Conservation (phyloP, 139 green algal genomes). For the Tetraselmis striata region DNA sequence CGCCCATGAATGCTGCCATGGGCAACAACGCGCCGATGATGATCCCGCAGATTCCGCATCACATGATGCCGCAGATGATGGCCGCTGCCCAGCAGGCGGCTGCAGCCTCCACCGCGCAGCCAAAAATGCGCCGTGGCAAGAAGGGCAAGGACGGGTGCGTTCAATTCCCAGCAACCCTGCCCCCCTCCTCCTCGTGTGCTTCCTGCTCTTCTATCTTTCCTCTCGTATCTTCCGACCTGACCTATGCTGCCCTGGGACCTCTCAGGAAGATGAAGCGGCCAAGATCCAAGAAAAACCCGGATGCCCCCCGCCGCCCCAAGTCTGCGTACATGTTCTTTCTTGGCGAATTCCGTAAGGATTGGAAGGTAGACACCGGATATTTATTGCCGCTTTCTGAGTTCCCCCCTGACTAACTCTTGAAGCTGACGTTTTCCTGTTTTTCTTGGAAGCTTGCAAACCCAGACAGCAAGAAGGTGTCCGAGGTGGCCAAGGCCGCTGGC, state of each 20-base stretch:
- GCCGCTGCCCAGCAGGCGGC: too few species aligned
- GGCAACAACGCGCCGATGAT: not conserved
- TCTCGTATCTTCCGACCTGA: too few species aligned
- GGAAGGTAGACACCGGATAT: constrained; percentile 19
- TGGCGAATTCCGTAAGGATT: constrained; percentile 31
- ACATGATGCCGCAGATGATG: not conserved
- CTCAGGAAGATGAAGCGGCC: constrained; percentile 10
- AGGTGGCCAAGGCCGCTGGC: constrained; percentile 27
- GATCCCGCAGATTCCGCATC: not conserved
- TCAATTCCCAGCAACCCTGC: too few species aligned
- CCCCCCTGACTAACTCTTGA: not conserved
- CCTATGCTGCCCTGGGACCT: too few species aligned
- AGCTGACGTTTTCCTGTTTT: not conserved
- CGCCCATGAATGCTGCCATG: not conserved
- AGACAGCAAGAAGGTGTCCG: constrained; percentile 26
- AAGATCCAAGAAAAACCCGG: constrained; percentile 25
- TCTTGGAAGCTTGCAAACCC: constrained; percentile 24
- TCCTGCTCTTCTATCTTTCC: too few species aligned
- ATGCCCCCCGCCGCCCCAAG: constrained; percentile 25
- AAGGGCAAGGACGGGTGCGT: constrained; percentile 5
- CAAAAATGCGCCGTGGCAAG: constrained; percentile 2
- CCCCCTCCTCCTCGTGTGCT: too few species aligned
- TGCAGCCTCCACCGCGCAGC: not conserved
- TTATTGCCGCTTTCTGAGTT: not conserved
- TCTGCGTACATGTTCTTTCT: constrained; percentile 44